phyloP scores from a whole-genome alignment of 176 grass and related monocot genomes.

The Hyparrhenia diplandra region DNA sequence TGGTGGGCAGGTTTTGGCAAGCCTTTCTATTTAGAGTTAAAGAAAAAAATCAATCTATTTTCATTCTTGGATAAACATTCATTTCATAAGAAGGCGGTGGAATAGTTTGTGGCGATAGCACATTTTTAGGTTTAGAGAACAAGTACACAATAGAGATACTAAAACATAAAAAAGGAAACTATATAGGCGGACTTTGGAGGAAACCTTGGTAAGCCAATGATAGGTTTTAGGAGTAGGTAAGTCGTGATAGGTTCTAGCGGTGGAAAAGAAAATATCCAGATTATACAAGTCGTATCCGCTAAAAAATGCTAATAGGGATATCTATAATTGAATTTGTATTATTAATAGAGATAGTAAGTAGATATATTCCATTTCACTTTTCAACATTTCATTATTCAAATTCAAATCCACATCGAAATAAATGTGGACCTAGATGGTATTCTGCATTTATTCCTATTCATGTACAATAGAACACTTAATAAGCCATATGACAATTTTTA shows the following conservation, averaged over 20 bases:
- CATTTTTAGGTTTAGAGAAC: neutral
- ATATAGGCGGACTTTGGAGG: neutral
- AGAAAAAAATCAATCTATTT: neutral
- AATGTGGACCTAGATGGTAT: neutral
- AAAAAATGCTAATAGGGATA: neutral
- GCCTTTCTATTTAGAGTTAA: neutral
- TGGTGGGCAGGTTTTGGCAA: neutral
- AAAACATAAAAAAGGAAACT: neutral
- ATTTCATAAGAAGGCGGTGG: neutral
- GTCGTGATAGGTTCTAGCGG: neutral
- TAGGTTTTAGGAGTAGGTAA: neutral
- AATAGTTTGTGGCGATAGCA: neutral
- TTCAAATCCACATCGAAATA: neutral
- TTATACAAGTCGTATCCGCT: neutral
- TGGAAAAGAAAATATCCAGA: neutral
- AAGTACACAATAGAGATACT: neutral
- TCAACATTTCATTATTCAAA: neutral
- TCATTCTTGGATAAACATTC: neutral
- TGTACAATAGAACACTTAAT: neutral
- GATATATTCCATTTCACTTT: neutral
- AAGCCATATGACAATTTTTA: neutral
- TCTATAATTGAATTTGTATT: rapidly evolving
- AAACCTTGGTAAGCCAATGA: neutral
- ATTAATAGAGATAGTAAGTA: neutral
- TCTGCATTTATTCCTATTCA: neutral